phyloP scores from a whole-genome alignment of 805 yeast genomes.

The Kuraishia molischiana region DNA sequence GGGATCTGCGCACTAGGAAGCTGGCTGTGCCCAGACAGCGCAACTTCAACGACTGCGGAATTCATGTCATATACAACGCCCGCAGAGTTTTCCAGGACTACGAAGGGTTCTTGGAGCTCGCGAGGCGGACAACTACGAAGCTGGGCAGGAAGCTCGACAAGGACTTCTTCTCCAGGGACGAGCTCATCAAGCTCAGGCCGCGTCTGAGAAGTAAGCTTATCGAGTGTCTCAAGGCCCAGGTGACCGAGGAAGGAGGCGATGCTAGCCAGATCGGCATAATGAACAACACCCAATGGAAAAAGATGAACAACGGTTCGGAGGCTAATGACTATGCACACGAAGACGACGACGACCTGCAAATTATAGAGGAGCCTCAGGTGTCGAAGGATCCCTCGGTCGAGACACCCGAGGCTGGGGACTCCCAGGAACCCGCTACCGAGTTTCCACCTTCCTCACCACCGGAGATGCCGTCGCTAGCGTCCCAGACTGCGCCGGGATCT shows the following conservation, averaged over 20 bases:
- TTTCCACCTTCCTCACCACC: too few species aligned
- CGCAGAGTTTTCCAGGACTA: conserved; percentile 45
- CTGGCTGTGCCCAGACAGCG: conserved; percentile 68
- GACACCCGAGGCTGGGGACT: too few species aligned
- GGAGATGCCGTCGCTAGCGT: too few species aligned
- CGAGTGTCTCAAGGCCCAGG: conserved; percentile 16
- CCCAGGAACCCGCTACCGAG: too few species aligned
- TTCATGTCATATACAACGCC: conserved; percentile 75
- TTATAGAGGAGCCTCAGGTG: conserved; percentile 2
- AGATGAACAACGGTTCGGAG: too few species aligned
- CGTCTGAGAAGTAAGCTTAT: conserved; percentile 14
- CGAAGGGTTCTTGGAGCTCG: conserved; percentile 33
- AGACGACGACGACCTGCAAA: conserved; percentile 19
- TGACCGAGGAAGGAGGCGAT: conserved; percentile 13
- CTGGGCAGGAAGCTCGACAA: conserved; percentile 9
- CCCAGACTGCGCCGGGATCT: too few species aligned
- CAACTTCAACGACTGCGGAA: conserved; percentile 91
- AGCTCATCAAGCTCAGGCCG: conserved; percentile 14
- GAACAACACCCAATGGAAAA: conserved; percentile 10
- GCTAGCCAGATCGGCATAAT: conserved; percentile 13
- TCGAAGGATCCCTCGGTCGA: not conserved
- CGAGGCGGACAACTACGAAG: conserved; percentile 22
- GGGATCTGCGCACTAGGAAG: conserved; percentile 26
- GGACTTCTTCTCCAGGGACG: conserved; percentile 15
- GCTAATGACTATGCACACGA: conserved; percentile 11